Base-by-base conservation (phyloP, 257 asterid species). In the Solanum medicagineum region DNA sequence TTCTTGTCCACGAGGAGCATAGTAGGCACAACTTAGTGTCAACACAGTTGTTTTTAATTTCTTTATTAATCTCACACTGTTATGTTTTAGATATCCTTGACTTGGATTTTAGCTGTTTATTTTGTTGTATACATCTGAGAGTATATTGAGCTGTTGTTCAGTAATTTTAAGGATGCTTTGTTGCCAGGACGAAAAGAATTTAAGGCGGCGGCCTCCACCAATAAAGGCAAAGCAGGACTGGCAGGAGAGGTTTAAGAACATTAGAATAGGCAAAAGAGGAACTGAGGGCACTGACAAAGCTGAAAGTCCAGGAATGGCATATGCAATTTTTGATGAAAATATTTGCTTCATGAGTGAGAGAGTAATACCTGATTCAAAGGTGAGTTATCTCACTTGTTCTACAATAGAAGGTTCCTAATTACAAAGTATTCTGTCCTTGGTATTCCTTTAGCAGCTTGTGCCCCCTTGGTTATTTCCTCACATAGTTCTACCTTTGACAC, bases 251-350 rank as follows among this genome's bases (percentile, higher is more conserved):
- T 91, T 97, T 45, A 91, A 92, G 88, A 94, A 90, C 85, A 87
- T 97, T 29, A 88, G 97, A 85, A 88, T 90, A 86, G 96, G 99
- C 49, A 96, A 90, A 88, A 92, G 68, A 85, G 95, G 95, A 84
- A 86, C 89, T 15, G 93, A 93, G 88, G 95, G 93, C 83, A 85
- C 85, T 8, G 92, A 87, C 84, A 92, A 90, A 88, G 85, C 92
- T 10, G 98, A 92, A 74, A 90, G 87, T 92, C 90, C 94, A 87
- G 83, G 90, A 86, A 95, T 95, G 98, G 97, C 99, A 5, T 92
- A 91, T 60, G 97, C 97, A 88, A 89, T 92, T 86, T 94, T 94
- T 87, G 97, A 97, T 90, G 97, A 94, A 45, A 97, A 97, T 90
- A 82, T 92, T 85, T 95, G 92, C 90, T 80, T 94, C 85, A 89